A percentile compares a stretch with the other conserved stretches of the same genome.
Evolutionary conservation across 1,284 basidiomycete genomes (phyloP).

Genomic region (Ganoderma meredithae): DNA sequence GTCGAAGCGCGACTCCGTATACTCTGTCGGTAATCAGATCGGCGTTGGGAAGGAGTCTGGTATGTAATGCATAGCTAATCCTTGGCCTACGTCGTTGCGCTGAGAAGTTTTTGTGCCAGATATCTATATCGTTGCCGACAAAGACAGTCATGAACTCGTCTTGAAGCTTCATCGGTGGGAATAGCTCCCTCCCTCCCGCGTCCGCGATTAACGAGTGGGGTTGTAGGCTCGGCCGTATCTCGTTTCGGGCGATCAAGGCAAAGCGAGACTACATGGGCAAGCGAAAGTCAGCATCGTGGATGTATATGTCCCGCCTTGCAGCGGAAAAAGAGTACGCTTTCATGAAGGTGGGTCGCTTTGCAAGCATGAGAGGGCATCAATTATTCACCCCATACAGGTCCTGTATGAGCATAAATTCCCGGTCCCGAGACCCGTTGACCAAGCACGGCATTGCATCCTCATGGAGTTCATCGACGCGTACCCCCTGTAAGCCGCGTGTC

Average conservation of each 20-base stretch:
- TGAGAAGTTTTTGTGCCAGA: slow-evolving; percentile 54
- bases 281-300: slow-evolving; percentile 96
- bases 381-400: slow-evolving; percentile 57
- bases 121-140: slow-evolving; percentile 92
- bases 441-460: slow-evolving; percentile 92
- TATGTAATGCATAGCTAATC: slow-evolving; percentile 40
- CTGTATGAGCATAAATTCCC: slow-evolving; percentile 95
- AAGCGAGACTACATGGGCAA: slow-evolving; percentile 98
- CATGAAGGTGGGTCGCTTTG: slow-evolving; percentile 77
- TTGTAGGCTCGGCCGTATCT: slow-evolving; percentile 89
- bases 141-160: slow-evolving; percentile 86
- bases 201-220: neutral
- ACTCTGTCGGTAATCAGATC: slow-evolving; percentile 96
- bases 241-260: slow-evolving; percentile 96
- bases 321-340: slow-evolving; percentile 99
- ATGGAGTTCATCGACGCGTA: slow-evolving; percentile 98
- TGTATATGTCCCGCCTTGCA: slow-evolving; percentile 98
- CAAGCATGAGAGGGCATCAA: slow-evolving; percentile 39
- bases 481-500: slow-evolving; percentile 72
- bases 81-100: neutral
- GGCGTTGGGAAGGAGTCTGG: slow-evolving; percentile 98
- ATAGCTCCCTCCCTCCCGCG: neutral
- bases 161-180: slow-evolving; percentile 90
- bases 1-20: slow-evolving; percentile 86
- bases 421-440: slow-evolving; percentile 93